Evolutionary conservation across 192 early-diverging fungal species (phyloP), one percentile per base, ranked within the genome.

Genomic region (Linnemannia exigua): DNA sequence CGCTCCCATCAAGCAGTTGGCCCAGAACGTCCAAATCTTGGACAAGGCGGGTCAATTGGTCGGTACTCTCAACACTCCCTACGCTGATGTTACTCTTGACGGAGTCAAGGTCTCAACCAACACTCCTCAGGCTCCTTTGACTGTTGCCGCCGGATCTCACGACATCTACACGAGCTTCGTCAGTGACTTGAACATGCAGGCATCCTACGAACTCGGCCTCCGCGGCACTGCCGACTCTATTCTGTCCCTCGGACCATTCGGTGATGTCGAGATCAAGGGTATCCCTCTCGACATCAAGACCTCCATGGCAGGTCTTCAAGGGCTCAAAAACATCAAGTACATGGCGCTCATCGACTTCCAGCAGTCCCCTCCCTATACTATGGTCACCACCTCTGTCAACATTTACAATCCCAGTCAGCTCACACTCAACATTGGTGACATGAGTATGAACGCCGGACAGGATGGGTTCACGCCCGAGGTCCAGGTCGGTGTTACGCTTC

Each of bases 101-200:
- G 90, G 91, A 3, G 80, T 66, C 25, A 71, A 90, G 25, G 66
- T 85, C 12, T 89, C 91, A 63, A 79, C 79, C 36, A 79, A 90
- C 12, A 72, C 77, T 14, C 72, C 80, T 17, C 17, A 66, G 0
- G 81, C 85, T 11, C 76, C 84, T 25, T 70, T 92, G 63, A 67
- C 72, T 15, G 87, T 90, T 52, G 75, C 87, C 36, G 28, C 41
- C 37, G 89, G 83, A 14, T 74, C 88, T 46, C 79, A 91, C 37
- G 22, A 47, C 11, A 77, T 63, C 28, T 93, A 93, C 81, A 74
- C 87, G 31, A 66, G 80, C 28, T 92, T 92, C 66, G 87, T 84
- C 41, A 79, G 75, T n/a, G 74, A 69, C 63, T 76, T 93, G 35
- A 90, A 89, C 31, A 44, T 80, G 9, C 75, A 80, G 16, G n/a